Evolutionary conservation across 306 rosid genomes (phyloP).

Genomic region (Alnus rubra): DNA sequence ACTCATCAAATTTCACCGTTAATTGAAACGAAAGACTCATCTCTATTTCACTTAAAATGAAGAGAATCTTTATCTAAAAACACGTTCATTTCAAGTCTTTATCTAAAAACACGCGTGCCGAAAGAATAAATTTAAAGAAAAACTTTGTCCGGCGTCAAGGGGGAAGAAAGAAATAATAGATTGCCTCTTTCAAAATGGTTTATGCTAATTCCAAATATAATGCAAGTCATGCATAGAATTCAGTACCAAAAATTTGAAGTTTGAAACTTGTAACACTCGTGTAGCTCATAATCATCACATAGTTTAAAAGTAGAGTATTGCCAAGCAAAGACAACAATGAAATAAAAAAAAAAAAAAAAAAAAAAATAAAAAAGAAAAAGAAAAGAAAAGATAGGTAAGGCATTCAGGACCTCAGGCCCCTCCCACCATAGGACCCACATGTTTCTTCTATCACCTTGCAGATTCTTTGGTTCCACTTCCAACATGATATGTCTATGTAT

Average conservation of each 20-base stretch:
- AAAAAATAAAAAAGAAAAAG: not conserved
- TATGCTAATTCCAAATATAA: not conserved
- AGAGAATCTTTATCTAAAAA: too few species aligned
- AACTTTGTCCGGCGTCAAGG: too few species aligned
- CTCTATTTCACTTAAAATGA: too few species aligned
- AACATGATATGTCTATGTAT: not conserved
- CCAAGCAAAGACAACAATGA: not conserved
- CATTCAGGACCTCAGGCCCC: not conserved
- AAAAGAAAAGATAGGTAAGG: not conserved
- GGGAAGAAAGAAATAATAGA: too few species aligned
- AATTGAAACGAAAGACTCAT: too few species aligned
- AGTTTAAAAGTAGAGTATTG: not conserved
- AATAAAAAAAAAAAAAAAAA: not conserved
- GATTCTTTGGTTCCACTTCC: not conserved
- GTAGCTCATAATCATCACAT: not conserved
- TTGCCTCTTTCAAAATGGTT: too few species aligned
- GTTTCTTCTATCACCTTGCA: not conserved
- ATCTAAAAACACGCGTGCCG: too few species aligned
- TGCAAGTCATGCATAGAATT: not conserved
- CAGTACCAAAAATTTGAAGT: not conserved
- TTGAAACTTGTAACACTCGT: not conserved
- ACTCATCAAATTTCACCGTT: too few species aligned
- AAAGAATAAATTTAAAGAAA: too few species aligned
- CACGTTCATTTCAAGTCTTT: too few species aligned
- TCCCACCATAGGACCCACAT: constrained; percentile 1